Conservation (phyloP, 495 filamentous ascomycete genomes). For the Aspergillus cavernicola region DNA sequence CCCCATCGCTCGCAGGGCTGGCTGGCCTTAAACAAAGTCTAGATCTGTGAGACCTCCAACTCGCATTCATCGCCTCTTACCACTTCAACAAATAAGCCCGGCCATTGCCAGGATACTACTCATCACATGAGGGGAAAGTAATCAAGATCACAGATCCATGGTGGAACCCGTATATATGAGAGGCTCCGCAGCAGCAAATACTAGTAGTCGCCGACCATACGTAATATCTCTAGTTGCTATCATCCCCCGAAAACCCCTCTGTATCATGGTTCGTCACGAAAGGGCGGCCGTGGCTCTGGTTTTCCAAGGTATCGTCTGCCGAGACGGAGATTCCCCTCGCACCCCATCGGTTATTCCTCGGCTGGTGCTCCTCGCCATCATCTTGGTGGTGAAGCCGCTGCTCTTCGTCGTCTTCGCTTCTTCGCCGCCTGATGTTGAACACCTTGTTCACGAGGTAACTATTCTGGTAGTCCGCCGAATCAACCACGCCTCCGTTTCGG, state of each 20-base stretch:
- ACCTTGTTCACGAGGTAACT: constrained; percentile 67
- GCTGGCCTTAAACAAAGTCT: background rate
- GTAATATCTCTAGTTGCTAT: constrained; percentile 4
- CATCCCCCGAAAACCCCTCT: constrained; percentile 27
- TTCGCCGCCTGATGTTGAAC: constrained; percentile 35
- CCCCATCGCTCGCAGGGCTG: background rate
- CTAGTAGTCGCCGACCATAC: background rate
- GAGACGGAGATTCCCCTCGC: constrained; percentile 73
- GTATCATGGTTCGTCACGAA: constrained; percentile 11
- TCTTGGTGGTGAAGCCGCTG: constrained; percentile 36
- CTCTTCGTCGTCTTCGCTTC: constrained; percentile 32
- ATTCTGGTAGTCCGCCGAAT: constrained; percentile 79
- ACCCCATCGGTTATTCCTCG: constrained; percentile 62
- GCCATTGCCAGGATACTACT: background rate
- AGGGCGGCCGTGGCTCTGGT: constrained; percentile 30
- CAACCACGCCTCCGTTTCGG: constrained; percentile 84
- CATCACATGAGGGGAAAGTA: background rate
- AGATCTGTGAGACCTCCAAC: background rate
- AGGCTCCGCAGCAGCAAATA: background rate
- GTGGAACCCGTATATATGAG: background rate
- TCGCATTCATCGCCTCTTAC: background rate
- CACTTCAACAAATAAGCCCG: background rate
- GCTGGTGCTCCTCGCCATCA: constrained; percentile 20
- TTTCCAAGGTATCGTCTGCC: constrained; percentile 69
- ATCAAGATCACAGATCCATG: background rate